Conservation (phyloP, 495 filamentous ascomycete species). For the Penicillium angulare region DNA sequence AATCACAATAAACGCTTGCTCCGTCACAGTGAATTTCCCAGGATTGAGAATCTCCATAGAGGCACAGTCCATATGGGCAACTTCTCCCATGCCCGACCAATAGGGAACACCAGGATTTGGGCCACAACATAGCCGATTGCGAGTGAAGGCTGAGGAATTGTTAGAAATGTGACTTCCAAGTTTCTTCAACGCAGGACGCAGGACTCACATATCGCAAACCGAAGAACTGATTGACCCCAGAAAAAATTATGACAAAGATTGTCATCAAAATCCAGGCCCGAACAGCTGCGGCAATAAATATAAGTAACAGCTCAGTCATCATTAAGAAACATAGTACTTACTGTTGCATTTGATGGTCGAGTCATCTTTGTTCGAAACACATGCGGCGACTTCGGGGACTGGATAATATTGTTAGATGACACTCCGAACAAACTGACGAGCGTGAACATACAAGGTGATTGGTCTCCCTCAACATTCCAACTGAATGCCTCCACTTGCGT, state of each 20-base stretch:
- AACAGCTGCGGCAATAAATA: constrained; percentile 15
- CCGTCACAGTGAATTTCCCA: constrained; percentile 67
- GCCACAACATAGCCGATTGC: constrained; percentile 65
- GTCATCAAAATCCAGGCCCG: constrained; percentile 27
- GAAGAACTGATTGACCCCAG: constrained; percentile 29
- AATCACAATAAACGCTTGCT: constrained; percentile 69
- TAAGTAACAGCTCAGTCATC: not conserved
- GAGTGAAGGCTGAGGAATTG: constrained; percentile 70
- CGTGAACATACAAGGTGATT: constrained; percentile 24
- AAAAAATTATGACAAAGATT: constrained; percentile 26
- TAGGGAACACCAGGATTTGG: constrained; percentile 62
- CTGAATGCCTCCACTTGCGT: constrained; percentile 25
- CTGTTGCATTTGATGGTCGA: constrained; percentile 23
- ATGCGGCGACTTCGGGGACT: constrained; percentile 32
- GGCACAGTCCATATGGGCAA: constrained; percentile 58
- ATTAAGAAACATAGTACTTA: constrained; percentile 4
- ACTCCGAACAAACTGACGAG: not conserved
- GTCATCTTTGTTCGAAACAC: constrained; percentile 30
- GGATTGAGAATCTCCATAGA: constrained; percentile 58
- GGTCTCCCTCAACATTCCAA: constrained; percentile 28
- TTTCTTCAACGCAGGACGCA: too few species aligned
- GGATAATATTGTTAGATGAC: not conserved
- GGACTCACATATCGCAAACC: constrained; percentile 28
- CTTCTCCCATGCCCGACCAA: constrained; percentile 47
- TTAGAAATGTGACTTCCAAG: not conserved